phyloP scores from a whole-genome alignment of 1,139 yeast genomes.

The Yamadazyma mexicana region DNA sequence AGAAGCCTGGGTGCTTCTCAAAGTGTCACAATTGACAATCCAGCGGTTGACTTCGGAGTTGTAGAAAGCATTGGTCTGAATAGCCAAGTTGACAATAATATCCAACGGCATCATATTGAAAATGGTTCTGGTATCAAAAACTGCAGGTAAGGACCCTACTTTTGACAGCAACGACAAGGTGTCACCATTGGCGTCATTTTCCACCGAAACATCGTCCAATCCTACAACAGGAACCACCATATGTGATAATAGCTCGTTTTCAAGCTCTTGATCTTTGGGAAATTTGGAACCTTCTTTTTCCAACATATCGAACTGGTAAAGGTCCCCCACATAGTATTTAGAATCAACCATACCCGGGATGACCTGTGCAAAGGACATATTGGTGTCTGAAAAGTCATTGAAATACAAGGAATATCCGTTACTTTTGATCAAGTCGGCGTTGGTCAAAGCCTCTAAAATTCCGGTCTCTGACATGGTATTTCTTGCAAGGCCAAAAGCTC shows the following conservation, averaged over 20 bases:
- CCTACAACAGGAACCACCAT: slow-evolving; percentile 55
- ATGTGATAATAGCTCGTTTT: slow-evolving; percentile 22
- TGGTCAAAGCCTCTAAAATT: slow-evolving; percentile 37
- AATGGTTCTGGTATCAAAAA: slow-evolving; percentile 60
- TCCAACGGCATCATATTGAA: slow-evolving; percentile 59
- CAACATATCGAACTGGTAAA: slow-evolving; percentile 49
- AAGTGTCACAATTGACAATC: slow-evolving; percentile 65
- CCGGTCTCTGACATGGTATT: slow-evolving; percentile 33
- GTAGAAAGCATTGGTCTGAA: slow-evolving; percentile 73
- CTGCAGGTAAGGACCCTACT: slow-evolving; percentile 47
- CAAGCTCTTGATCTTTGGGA: slow-evolving; percentile 9
- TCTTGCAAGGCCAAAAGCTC: slow-evolving; percentile 55
- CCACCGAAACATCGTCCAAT: slow-evolving; percentile 52
- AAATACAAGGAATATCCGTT: slow-evolving; percentile 60
- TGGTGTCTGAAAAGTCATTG: slow-evolving; percentile 17
- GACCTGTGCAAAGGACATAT: slow-evolving; percentile 22
- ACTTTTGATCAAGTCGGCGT: slow-evolving; percentile 35
- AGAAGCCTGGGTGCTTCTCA: slow-evolving; percentile 43
- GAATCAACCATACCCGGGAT: slow-evolving; percentile 63
- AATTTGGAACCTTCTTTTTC: slow-evolving; percentile 30
- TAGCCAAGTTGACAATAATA: slow-evolving; percentile 62
- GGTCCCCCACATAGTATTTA: slow-evolving; percentile 42
- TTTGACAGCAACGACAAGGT: slow-evolving; percentile 36
- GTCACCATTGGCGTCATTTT: slow-evolving; percentile 37
- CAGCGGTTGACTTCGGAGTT: slow-evolving; percentile 51